Conservation (phyloP, 495 filamentous ascomycete genomes). For the Xylaria curta region DNA sequence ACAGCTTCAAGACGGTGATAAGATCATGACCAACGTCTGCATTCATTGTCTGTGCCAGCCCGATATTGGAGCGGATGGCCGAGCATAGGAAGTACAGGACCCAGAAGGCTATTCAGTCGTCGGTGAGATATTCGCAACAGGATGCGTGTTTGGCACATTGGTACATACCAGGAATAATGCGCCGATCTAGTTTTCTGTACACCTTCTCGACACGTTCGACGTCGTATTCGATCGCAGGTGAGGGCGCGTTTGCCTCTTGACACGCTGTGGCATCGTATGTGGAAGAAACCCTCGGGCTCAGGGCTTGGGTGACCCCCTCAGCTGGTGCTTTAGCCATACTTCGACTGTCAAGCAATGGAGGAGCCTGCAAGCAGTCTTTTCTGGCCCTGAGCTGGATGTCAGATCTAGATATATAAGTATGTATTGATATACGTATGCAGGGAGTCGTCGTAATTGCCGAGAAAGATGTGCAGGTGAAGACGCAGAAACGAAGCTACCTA, state of each 20-base stretch:
- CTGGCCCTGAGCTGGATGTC: neutral
- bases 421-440: neutral
- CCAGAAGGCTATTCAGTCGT: constrained; percentile 72
- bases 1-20: constrained; percentile 67
- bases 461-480: constrained; percentile 1
- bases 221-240: constrained; percentile 48
- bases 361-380: constrained; percentile 28
- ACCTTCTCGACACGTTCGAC: constrained; percentile 66
- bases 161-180: constrained; percentile 75
- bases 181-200: constrained; percentile 80
- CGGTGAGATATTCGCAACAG: constrained; percentile 19
- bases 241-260: constrained; percentile 26
- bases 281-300: constrained; percentile 27
- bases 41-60: constrained; percentile 92
- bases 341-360: constrained; percentile 59
- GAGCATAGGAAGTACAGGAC: constrained; percentile 92
- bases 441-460: neutral
- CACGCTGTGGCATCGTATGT: constrained; percentile 29
- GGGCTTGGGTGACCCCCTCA: constrained; percentile 40
- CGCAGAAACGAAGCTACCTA: neutral
- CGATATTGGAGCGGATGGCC: constrained; percentile 88
- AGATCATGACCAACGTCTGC: constrained; percentile 69
- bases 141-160: constrained; percentile 4
- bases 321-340: constrained; percentile 50
- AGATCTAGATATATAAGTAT: neutral